Evolutionary conservation across 495 filamentous ascomycete species (phyloP).

Genomic region (Aspergillus cristatus): DNA sequence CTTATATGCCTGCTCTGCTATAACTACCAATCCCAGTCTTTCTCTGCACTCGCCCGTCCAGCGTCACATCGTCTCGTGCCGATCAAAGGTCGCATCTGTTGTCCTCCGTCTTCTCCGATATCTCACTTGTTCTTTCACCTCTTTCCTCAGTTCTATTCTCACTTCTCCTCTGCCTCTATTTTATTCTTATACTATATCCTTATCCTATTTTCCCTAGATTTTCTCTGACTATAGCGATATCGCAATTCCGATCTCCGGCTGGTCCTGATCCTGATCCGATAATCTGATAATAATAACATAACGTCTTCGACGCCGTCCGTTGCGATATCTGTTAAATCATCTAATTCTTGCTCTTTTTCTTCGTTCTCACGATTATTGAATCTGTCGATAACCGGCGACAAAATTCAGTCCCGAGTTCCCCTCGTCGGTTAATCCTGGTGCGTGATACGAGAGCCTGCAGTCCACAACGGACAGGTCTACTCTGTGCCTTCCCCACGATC

Average conservation of each 20-base stretch:
- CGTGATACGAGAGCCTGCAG: no score
- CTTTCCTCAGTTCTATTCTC: not conserved
- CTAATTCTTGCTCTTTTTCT: no score
- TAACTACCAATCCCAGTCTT: no score
- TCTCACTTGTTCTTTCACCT: constrained; percentile 3
- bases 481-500: no score
- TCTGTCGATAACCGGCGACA: no score
- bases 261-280: constrained; percentile 11
- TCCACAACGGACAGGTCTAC: no score
- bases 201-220: constrained; percentile 10
- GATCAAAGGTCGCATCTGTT: constrained; percentile 17
- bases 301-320: constrained; percentile 8
- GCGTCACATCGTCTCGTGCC: constrained; percentile 19
- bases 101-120: constrained; percentile 3
- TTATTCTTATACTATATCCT: constrained; percentile 3
- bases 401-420: no score
- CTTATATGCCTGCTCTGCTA: no score
- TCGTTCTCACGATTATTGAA: no score
- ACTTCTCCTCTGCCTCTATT: constrained; percentile 1
- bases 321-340: constrained; percentile 3
- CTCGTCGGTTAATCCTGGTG: no score
- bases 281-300: no score
- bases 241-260: constrained; percentile 9
- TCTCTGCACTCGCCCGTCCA: constrained; percentile 9
- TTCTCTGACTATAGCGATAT: no score